Evolutionary conservation across 2,329 filamentous ascomycete species (phyloP).

Genomic region (Aspergillus eucalypticola): DNA sequence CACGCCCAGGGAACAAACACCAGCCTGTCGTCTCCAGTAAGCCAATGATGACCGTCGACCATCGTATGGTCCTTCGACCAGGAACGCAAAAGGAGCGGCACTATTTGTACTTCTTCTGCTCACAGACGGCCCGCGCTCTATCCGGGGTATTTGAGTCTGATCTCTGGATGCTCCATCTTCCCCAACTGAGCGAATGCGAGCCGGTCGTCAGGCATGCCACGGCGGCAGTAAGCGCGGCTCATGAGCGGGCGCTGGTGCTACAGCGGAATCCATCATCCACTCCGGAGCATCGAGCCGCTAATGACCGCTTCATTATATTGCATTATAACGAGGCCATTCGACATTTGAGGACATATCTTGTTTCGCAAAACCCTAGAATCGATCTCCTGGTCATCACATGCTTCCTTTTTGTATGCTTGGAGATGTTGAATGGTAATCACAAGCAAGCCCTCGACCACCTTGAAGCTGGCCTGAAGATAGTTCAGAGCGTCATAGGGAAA

Average conservation of each 20-base stretch:
- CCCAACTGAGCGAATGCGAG: constrained; percentile 48
- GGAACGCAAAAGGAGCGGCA: neutral
- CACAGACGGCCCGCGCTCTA: neutral
- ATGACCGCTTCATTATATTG: neutral
- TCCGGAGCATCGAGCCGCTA: neutral
- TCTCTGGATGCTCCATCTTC: constrained; percentile 47
- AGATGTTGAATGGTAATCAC: constrained; percentile 22
- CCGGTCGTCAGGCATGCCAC: constrained; percentile 54
- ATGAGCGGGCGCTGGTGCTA: constrained; percentile 42
- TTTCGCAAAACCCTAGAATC: neutral
- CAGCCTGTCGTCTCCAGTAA: neutral
- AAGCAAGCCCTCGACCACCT: constrained; percentile 24
- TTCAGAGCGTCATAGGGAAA: constrained; percentile 1
- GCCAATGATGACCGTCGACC: neutral
- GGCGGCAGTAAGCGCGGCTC: constrained; percentile 51
- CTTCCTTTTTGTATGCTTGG: constrained; percentile 26
- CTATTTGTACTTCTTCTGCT: neutral
- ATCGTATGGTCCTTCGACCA: neutral
- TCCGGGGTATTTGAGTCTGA: neutral
- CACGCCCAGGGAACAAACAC: neutral
- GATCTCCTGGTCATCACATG: constrained; percentile 23
- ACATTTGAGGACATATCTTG: constrained; percentile 38
- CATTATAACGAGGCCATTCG: neutral
- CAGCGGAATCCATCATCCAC: constrained; percentile 39
- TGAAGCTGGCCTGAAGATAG: constrained; percentile 22